These are phyloP conservation scores for Geranium rotundifolium DNA, from an alignment of 345 rosid species.

Conservation along the genomic window DNA sequence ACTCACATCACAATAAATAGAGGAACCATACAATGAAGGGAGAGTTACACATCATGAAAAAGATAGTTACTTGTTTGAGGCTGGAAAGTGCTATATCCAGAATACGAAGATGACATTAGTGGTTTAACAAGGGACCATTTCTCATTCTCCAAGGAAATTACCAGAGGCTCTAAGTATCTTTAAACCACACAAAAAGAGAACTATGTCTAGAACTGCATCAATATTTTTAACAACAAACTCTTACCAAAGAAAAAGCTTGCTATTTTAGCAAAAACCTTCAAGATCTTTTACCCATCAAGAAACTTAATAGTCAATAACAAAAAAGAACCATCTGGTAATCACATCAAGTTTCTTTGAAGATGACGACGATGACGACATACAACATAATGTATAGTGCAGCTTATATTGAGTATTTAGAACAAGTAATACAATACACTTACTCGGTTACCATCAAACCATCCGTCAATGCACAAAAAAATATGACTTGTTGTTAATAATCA, in stretches of 20 bases:
- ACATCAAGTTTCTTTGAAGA: not conserved
- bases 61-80: slow-evolving; percentile 64
- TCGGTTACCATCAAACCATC: too few relatives aligned
- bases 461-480: too few relatives aligned
- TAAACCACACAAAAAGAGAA: slow-evolving; percentile 6
- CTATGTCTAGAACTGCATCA: not conserved
- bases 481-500: too few relatives aligned
- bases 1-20: too few relatives aligned
- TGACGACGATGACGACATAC: too few relatives aligned
- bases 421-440: not conserved
- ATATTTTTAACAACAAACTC: too few relatives aligned
- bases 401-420: not conserved
- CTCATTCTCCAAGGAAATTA: slow-evolving; percentile 80
- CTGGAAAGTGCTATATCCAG: slow-evolving; percentile 85
- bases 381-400: too few relatives aligned
- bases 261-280: too few relatives aligned
- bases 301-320: not conserved
- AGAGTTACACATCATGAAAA: too few relatives aligned
- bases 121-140: slow-evolving; percentile 93
- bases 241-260: too few relatives aligned
- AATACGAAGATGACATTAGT: slow-evolving; percentile 76
- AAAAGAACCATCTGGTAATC: too few relatives aligned
- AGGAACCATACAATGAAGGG: too few relatives aligned
- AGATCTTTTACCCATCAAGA: not conserved
- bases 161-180: slow-evolving; percentile 93